Conservation (phyloP, 306 rosid species). For the Gastrolobium villosum region DNA sequence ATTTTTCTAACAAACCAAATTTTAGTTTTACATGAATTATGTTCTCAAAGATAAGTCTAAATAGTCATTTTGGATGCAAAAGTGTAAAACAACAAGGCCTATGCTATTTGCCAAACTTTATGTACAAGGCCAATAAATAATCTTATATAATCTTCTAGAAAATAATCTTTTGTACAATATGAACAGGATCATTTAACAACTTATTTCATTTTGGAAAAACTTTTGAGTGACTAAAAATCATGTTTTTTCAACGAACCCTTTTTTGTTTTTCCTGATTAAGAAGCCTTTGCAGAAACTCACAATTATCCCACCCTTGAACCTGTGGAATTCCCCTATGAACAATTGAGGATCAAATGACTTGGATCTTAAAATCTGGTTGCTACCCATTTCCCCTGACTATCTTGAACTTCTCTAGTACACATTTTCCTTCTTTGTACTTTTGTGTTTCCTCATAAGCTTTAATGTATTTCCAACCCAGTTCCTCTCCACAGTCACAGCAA, state of each 20-base stretch:
- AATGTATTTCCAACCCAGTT: constrained; percentile 76
- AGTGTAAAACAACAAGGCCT: constrained; percentile 38
- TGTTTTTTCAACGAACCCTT: constrained; percentile 19
- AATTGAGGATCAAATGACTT: constrained; percentile 43
- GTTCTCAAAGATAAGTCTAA: not conserved
- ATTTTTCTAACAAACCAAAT: not conserved
- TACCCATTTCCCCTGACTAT: constrained; percentile 58
- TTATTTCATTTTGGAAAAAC: constrained; percentile 1
- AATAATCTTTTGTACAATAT: constrained; percentile 42
- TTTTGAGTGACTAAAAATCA: constrained; percentile 28
- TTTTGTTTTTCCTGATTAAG: not conserved
- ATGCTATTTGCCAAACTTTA: constrained; percentile 13
- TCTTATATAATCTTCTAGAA: constrained; percentile 37
- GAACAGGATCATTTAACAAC: constrained; percentile 24
- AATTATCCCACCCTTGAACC: not conserved
- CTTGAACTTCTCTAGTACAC: constrained; percentile 72
- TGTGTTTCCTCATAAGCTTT: constrained; percentile 69
- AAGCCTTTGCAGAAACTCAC: constrained; percentile 39
- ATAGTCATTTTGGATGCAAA: constrained; percentile 8
- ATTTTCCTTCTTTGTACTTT: constrained; percentile 79
- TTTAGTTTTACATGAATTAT: not conserved
- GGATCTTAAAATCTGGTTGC: constrained; percentile 4
- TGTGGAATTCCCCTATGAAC: constrained; percentile 22
- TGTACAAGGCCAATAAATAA: constrained; percentile 24
- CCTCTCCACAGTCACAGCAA: constrained; percentile 71